Conservation (phyloP, 352 stramenopile species). For the Sclerospora graminicola region DNA sequence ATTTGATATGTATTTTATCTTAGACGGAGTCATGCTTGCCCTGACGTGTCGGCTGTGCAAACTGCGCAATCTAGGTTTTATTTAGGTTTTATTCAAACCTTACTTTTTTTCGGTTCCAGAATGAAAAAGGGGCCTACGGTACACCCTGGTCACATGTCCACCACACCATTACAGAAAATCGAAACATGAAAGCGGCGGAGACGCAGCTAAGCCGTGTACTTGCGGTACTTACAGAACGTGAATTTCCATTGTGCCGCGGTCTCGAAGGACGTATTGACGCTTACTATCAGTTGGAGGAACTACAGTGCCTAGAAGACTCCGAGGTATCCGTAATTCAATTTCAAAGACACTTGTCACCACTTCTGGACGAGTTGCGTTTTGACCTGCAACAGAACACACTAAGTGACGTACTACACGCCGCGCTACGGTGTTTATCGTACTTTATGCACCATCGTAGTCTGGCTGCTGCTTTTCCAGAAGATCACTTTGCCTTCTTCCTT, state of each 20-base stretch:
- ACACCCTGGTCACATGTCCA: no score
- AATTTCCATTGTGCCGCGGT: conserved; percentile 26
- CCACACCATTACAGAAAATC: not conserved
- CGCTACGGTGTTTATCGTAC: conserved; percentile 53
- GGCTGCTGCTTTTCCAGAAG: conserved; percentile 23
- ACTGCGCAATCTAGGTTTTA: no score
- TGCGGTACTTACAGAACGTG: conserved; percentile 17
- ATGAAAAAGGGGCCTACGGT: no score
- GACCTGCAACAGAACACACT: conserved; percentile 26
- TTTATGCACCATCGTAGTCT: conserved; percentile 49
- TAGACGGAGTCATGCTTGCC: no score
- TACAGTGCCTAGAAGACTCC: conserved; percentile 51
- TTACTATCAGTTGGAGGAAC: conserved; percentile 45
- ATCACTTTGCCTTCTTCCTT: conserved; percentile 32
- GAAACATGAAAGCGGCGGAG: conserved; percentile 19
- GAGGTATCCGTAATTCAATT: conserved; percentile 30
- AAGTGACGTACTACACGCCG: conserved; percentile 18
- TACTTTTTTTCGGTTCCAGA: no score
- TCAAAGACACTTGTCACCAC: conserved; percentile 18
- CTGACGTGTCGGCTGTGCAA: no score
- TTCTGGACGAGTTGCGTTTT: conserved; percentile 33
- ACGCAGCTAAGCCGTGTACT: conserved; percentile 25
- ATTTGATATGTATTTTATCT: no score
- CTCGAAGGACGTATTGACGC: conserved; percentile 34
- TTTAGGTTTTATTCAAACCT: no score